Evolutionary conservation across 768 basidiomycete genomes (phyloP), one percentile per base, ranked within the genome.

Genomic region (Lactifluus hygrophoroides): DNA sequence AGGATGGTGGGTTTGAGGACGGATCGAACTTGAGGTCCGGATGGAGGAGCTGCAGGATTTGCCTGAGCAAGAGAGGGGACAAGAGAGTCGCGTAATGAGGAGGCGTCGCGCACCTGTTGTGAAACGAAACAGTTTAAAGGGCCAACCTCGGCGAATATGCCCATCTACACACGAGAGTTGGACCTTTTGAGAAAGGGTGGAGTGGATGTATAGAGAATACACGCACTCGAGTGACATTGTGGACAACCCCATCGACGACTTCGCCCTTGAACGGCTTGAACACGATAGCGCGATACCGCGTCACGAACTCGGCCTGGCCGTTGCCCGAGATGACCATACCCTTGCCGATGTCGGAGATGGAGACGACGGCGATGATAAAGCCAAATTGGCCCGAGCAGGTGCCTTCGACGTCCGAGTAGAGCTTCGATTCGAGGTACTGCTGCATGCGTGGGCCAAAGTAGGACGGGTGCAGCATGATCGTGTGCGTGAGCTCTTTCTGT

Each of bases 261-360:
- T 99, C 95, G 10, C 94, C 94, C 72, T 97, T 96, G 80, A 98
- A 98, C n/a, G 96, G 96, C 72, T 97, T 94, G 81, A 96, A 97
- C 19, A 99, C 95, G 64, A 99, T 93, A 6, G 96, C 96, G 27
- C 88, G 85, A 73, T 98, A 99, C 54, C 88, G 79, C 21, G 93
- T 92, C 63, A 91, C 80, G 71, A 99, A 99, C 74, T 97, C 92
- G 5, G 96, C 96, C 73, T 95, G 92, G 1, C 94, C 95, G 34
- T 86, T 93, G 8, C 92, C 91, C 55, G 87, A 83, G 46, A 95
- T 75, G 14, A 97, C 88, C 80, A 92, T 90, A 9, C 94, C 94
- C 72, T 90, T 88, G 34, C 92, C 93, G 55, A 94, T 91, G 67
- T 94, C 90, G 50, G 89, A 77, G 65, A 95, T 91, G 21, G 87